A percentile compares a stretch with the other conserved stretches of the same genome.
Evolutionary conservation across 139 green algal species (phyloP).

Genomic region (Micromonas pusilla): DNA sequence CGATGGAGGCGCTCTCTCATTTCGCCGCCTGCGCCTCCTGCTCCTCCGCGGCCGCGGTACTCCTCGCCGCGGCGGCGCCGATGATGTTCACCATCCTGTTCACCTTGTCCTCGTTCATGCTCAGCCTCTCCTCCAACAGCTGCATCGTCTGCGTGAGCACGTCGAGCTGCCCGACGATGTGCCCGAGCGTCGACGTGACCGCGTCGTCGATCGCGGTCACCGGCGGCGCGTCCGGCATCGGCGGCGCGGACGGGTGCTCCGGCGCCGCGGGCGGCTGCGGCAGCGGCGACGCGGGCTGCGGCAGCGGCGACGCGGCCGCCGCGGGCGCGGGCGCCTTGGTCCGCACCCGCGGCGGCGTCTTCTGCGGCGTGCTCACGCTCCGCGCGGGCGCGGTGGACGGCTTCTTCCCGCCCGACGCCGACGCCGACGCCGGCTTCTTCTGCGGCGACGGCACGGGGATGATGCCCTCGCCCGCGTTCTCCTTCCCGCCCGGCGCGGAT

Average conservation of each 20-base stretch:
- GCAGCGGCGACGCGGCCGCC: too few species aligned
- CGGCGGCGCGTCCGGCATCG: too few species aligned
- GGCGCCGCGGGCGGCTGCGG: too few species aligned
- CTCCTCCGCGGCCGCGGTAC: neutral
- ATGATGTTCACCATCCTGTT: constrained; percentile 5
- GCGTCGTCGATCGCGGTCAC: constrained; percentile 37
- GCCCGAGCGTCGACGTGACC: constrained; percentile 58
- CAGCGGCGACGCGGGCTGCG: too few species aligned
- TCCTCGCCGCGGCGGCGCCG: neutral
- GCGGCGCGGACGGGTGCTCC: too few species aligned
- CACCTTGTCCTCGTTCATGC: constrained; percentile 62
- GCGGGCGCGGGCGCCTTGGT: constrained; percentile 50
- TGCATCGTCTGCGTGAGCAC: constrained; percentile 70
- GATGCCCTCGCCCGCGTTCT: neutral
- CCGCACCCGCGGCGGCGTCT: too few species aligned
- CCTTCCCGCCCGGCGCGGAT: neutral
- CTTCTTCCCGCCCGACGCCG: too few species aligned
- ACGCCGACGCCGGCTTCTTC: constrained; percentile 42
- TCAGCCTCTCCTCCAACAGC: constrained; percentile 68
- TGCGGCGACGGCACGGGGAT: neutral
- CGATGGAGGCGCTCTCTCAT: neutral
- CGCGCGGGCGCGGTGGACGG: too few species aligned
- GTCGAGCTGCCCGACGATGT: constrained; percentile 70
- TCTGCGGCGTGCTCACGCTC: too few species aligned
- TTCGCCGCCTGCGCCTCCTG: neutral